Percentiles rank a stretch among this genome's conserved stretches.
Conservation (phyloP, 257 asterid species). For the Solanum arcanum region DNA sequence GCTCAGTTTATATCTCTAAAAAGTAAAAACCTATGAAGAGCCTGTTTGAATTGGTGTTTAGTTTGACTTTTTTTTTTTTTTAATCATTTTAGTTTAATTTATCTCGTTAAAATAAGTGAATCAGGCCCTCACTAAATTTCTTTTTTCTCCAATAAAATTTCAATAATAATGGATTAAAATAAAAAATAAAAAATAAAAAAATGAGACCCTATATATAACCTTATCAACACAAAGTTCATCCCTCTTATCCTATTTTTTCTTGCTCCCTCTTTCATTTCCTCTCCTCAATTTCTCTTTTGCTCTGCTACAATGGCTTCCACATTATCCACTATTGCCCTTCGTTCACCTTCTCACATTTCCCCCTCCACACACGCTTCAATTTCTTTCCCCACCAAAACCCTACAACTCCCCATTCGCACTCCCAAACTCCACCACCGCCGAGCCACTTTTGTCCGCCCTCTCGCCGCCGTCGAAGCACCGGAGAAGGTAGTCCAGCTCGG, state of each 20-base stretch:
- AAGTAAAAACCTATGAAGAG: too few species aligned
- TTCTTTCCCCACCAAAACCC: constrained; percentile 20
- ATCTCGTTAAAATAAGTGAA: too few species aligned
- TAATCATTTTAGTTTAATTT: too few species aligned
- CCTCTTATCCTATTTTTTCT: constrained; percentile 12
- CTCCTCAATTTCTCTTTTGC: not conserved
- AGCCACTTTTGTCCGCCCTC: constrained; percentile 32
- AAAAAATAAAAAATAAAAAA: not conserved
- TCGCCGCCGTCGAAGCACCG: constrained; percentile 78
- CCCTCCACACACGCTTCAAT: constrained; percentile 7
- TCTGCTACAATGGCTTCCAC: constrained; percentile 50
- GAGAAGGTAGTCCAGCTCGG: constrained; percentile 76
- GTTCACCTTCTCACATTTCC: constrained; percentile 22
- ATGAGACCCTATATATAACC: not conserved
- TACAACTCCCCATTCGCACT: constrained; percentile 25
- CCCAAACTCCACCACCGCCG: constrained; percentile 32
- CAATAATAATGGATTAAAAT: not conserved
- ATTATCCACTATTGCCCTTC: constrained; percentile 34
- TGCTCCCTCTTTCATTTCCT: not conserved
- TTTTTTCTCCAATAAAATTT: not conserved
- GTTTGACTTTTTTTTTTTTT: too few species aligned
- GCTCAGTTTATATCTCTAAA: too few species aligned
- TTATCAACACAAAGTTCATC: not conserved
- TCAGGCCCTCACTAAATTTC: not conserved
- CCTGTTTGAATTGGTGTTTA: too few species aligned